These are phyloP conservation scores for Oemleria cerasiformis DNA, from an alignment of 306 rosid genomes.

Conservation along the genomic window DNA sequence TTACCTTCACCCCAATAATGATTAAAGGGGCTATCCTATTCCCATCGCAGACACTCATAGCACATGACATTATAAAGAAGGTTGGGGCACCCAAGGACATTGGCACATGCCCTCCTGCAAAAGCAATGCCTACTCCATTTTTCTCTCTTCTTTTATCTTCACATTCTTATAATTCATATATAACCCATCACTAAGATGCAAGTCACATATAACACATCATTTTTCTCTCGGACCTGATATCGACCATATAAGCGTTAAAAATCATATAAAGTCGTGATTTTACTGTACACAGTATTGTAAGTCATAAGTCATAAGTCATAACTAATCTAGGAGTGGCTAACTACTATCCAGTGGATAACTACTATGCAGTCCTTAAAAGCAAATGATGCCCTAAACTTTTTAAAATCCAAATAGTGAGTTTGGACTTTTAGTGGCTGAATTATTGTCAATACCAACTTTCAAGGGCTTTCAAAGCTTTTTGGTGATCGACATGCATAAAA, in stretches of 20 bases:
- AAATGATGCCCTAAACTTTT: background rate
- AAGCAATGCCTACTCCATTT: slow-evolving; percentile 2
- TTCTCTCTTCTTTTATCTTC: background rate
- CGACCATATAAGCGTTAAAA: too few species aligned
- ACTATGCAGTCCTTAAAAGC: background rate
- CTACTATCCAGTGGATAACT: too few species aligned
- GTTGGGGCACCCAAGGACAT: slow-evolving; percentile 7
- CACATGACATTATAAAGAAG: slow-evolving; percentile 31
- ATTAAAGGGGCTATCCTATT: slow-evolving; percentile 13
- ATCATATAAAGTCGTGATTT: too few species aligned
- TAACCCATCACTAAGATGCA: too few species aligned
- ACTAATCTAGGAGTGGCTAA: too few species aligned
- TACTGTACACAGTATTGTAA: too few species aligned
- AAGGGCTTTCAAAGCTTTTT: background rate
- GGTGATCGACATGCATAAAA: slow-evolving; percentile 16
- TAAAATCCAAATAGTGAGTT: background rate
- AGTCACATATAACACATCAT: too few species aligned
- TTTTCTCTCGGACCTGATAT: too few species aligned
- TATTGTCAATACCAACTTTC: slow-evolving; percentile 19
- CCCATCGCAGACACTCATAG: slow-evolving; percentile 11
- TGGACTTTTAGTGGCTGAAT: background rate
- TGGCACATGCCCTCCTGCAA: slow-evolving; percentile 15
- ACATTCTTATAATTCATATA: background rate
- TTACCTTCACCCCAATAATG: slow-evolving; percentile 20
- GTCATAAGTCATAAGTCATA: too few species aligned